Percentiles rank a stretch among this genome's conserved stretches.
These are phyloP conservation scores for Vitis hybrid DNA, from an alignment of 177 flowering plant genomes.

Conservation along the genomic window DNA sequence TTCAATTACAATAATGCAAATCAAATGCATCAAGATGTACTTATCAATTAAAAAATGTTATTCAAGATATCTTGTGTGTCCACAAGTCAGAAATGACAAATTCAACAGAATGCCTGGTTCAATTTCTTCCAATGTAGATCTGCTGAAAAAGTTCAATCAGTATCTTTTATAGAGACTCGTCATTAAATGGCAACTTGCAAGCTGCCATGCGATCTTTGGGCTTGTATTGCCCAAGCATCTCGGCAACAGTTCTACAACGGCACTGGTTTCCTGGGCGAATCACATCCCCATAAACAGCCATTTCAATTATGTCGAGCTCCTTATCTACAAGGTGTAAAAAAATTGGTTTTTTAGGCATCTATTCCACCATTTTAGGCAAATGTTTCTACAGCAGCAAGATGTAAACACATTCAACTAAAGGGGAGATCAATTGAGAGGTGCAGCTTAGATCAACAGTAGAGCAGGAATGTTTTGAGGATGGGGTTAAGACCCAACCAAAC, in stretches of 20 bases:
- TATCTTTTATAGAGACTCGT: slow-evolving; percentile 19
- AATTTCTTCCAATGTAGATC: not conserved
- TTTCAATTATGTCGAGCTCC: slow-evolving; percentile 90
- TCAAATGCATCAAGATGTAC: not conserved
- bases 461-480: too few species aligned
- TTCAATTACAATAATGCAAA: not conserved
- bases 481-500: too few species aligned
- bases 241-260: slow-evolving; percentile 92
- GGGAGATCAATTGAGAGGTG: too few species aligned
- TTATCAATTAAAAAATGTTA: too few species aligned
- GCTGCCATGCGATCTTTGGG: slow-evolving; percentile 59
- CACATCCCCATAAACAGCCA: slow-evolving; percentile 99
- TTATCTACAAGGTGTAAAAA: slow-evolving; percentile 51
- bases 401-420: too few species aligned
- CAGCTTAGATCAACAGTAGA: too few species aligned
- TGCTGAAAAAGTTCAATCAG: not conserved
- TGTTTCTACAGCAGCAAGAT: too few species aligned
- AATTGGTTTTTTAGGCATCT: not conserved
- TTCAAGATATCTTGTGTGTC: not conserved
- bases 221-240: slow-evolving; percentile 83
- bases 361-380: too few species aligned
- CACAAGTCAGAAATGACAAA: not conserved
- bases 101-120: not conserved
- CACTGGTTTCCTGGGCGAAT: slow-evolving; percentile 90
- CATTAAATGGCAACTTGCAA: slow-evolving; percentile 64